Base-by-base conservation (phyloP, 2,329 filamentous ascomycete species). In the Zasmidium angulare region DNA sequence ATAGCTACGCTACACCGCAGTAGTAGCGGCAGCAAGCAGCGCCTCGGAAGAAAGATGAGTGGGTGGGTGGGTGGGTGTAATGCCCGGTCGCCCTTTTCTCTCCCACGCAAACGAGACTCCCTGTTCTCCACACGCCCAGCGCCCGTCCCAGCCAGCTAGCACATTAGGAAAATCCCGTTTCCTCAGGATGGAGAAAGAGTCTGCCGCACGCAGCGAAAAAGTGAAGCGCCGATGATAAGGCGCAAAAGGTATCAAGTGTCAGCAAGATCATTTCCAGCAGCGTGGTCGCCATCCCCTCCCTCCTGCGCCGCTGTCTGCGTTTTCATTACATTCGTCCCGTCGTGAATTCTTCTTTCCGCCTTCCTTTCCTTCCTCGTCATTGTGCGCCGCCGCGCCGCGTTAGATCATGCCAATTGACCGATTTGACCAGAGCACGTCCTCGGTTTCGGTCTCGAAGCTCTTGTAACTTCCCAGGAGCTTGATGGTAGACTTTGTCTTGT, bases 301-400 rank as follows among this genome's bases (percentile, higher is more conserved):
- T 50, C n/a, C 17, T 20, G 24, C 22, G 50, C 22, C 22, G 31
- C 26, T 47, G 12, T 46, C 23, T 54, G 46, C 40, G 14, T 54
- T 47, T 46, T 56, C 54, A 26, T 56, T 56, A 56, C 29, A 56
- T 46, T 55, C 54, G 22, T 56, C 43, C 43, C 53, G 20, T 43
- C 36, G 36, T 43, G 11, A 36, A 43, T 43, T 14, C 26, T 29
- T 46, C 19, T 11, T 40, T n/a, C 43, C 2, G 9, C 22, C 22
- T 47, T 31, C 12, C 21, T 19, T 31, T 22, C 53, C 11, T 10
- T 29, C 11, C 7, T 20, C 12, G 4, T 43, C 36, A 43, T 43
- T 17, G 9, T 17, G 11, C 36, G 9, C n/a, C 6, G 7, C 36
- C n/a, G 12, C 36, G 14, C 29, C 29, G 11, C 2, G n/a, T n/a